Evolutionary conservation across 768 basidiomycete species (phyloP).

Genomic region (Kwoniella pini): DNA sequence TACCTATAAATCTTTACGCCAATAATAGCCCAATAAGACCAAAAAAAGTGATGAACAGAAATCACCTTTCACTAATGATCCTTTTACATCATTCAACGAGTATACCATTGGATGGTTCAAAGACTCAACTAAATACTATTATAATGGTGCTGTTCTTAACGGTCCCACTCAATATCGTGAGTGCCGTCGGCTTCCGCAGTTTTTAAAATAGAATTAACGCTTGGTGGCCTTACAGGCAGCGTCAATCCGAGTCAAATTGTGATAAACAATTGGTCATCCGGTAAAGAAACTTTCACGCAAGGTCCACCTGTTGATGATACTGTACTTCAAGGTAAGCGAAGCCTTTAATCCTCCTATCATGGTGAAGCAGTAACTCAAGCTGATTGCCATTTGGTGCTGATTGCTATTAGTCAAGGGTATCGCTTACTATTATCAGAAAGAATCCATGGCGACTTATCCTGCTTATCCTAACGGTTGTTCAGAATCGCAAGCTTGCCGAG

Average conservation of each 20-base stretch:
- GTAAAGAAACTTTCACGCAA: constrained; percentile 15
- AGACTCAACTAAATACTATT: constrained; percentile 17
- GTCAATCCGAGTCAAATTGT: constrained; percentile 18
- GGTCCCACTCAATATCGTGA: constrained; percentile 22
- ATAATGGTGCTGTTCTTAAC: constrained; percentile 15
- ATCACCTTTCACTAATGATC: constrained; percentile 25
- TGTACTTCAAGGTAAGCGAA: constrained; percentile 18
- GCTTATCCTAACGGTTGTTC: constrained; percentile 9
- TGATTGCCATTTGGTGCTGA: neutral
- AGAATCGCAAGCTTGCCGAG: constrained; percentile 4
- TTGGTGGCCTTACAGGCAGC: neutral
- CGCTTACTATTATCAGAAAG: constrained; percentile 8
- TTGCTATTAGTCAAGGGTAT: constrained; percentile 3
- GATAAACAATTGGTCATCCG: constrained; percentile 28
- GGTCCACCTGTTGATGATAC: constrained; percentile 22
- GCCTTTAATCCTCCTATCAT: neutral
- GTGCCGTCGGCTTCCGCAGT: neutral
- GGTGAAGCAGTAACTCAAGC: no score
- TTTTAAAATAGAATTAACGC: neutral
- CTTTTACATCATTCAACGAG: constrained; percentile 19
- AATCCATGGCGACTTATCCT: neutral
- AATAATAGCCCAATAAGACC: constrained; percentile 7
- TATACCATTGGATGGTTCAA: constrained; percentile 31
- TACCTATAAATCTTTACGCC: no score
- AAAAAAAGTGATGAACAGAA: constrained; percentile 2